Conservation (phyloP, 768 basidiomycete genomes). For the Calvatia gigantea region DNA sequence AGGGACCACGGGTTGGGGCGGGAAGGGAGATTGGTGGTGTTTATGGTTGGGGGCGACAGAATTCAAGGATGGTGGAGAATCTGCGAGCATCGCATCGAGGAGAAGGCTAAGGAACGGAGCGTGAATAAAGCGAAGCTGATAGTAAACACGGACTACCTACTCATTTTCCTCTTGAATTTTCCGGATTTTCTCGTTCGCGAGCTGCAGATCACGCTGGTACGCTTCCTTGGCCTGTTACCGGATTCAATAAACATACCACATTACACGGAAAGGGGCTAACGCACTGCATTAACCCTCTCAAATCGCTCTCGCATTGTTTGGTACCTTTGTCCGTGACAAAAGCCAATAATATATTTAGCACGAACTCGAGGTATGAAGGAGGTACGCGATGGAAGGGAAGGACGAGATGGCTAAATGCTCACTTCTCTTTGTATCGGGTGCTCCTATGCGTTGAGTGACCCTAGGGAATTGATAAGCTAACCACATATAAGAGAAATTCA, state of each 20-base stretch:
- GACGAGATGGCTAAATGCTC: neutral
- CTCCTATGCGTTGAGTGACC: conserved; percentile 5
- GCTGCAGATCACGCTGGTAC: conserved; percentile 2
- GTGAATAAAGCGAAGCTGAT: neutral
- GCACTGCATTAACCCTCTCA: conserved; percentile 6
- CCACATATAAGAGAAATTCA: neutral
- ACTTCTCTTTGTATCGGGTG: conserved; percentile 12
- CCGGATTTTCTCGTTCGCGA: conserved; percentile 5
- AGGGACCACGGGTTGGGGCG: neutral
- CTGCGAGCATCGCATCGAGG: conserved; percentile 11
- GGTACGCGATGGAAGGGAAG: neutral
- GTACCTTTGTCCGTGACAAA: conserved; percentile 4
- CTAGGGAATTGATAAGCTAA: neutral
- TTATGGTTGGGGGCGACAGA: neutral
- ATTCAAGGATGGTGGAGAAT: neutral
- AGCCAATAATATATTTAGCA: neutral
- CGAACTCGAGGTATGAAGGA: neutral
- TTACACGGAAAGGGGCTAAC: neutral
- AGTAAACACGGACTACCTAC: neutral
- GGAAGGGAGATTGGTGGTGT: conserved; percentile 1
- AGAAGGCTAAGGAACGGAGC: conserved; percentile 3
- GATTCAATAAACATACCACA: neutral
- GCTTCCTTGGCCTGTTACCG: neutral
- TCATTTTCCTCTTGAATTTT: conserved; percentile 13
- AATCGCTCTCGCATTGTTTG: conserved; percentile 10